Evolutionary conservation across 2,329 filamentous ascomycete genomes (phyloP), one percentile per base, ranked within the genome.

Genomic region (Alternaria atra): DNA sequence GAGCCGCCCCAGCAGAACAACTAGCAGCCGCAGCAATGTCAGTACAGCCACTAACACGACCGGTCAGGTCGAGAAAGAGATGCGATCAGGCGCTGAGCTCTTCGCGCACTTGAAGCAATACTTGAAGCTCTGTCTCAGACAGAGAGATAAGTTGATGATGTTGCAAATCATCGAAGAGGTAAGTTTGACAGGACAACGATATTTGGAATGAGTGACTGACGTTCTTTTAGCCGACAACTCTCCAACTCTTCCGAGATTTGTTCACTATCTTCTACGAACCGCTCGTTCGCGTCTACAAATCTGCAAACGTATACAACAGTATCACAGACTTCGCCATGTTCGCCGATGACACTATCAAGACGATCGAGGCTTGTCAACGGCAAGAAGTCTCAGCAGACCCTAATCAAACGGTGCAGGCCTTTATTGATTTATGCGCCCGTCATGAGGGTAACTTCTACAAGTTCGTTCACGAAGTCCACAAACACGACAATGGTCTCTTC

Each of bases 221-320:
- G 39, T 1, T 3, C 23, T 34, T 29, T 12, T 59, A 83, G 81
- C 93, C 95, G 0, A 94, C 94, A n/a, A 98, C 95, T 0, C 84
- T 99, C n/a, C 91, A 96, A 75, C 86, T 99, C 29, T 95, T 99
- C 85, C 89, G 93, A 48, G 95, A 99, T 73, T 85, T 99, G 25
- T 98, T 99, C 78, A 97, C 93, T 34, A 98, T 99, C 76, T 99
- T 99, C 82, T 99, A 99, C 80, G 95, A 99, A 77, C 95, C 95
- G 0, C 88, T 99, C 23, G 93, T 99, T 15, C 88, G 95, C 48
- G 95, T 99, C 0, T 99, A 99, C 85, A 99, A 98, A 81, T 97
- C 94, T 20, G 95, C 95, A 66, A 99, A 98, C 71, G 94, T 99
- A 27, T 98, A 98, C 84, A 95, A 89, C 83, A 96, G 92, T 75